These are phyloP conservation scores for Suillus subalutaceus DNA, from an alignment of 768 basidiomycete genomes.

Conservation along the genomic window DNA sequence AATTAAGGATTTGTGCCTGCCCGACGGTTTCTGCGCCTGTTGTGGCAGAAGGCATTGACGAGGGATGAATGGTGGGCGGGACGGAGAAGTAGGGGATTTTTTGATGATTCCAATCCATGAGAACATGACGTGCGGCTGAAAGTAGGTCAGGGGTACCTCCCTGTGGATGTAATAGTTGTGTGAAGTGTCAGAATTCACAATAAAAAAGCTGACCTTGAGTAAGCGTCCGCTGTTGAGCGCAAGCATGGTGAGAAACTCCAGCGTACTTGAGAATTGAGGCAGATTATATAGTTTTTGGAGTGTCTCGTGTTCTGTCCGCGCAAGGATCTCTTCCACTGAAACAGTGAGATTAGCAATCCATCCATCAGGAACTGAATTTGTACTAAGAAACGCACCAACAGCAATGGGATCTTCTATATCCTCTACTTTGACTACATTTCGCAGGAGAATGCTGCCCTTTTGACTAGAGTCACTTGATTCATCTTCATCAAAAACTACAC, in stretches of 20 bases:
- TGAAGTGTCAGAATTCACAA: constrained; percentile 1
- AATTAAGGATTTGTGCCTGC: constrained; percentile 74
- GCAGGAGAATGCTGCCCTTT: constrained; percentile 65
- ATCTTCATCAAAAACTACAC: constrained; percentile 93
- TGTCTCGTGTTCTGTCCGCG: constrained; percentile 68
- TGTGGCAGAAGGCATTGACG: constrained; percentile 64
- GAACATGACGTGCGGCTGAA: constrained; percentile 76
- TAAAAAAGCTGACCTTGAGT: constrained; percentile 59
- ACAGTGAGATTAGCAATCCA: neutral
- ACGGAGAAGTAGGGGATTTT: constrained; percentile 89
- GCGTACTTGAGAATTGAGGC: constrained; percentile 67
- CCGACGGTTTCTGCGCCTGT: constrained; percentile 82
- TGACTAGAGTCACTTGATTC: constrained; percentile 47
- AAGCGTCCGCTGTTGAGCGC: constrained; percentile 83
- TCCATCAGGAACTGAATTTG: neutral
- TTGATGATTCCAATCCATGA: constrained; percentile 95
- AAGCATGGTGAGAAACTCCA: constrained; percentile 90
- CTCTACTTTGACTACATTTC: constrained; percentile 91
- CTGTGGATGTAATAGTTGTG: constrained; percentile 35
- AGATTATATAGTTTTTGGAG: constrained; percentile 86
- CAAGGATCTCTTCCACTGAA: constrained; percentile 85
- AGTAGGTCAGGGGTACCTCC: constrained; percentile 91
- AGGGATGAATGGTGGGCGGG: constrained; percentile 81
- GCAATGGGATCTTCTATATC: constrained; percentile 89
- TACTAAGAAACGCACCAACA: constrained; percentile 63